Conservation (phyloP, 768 basidiomycete species). For the Collybia sordida region DNA sequence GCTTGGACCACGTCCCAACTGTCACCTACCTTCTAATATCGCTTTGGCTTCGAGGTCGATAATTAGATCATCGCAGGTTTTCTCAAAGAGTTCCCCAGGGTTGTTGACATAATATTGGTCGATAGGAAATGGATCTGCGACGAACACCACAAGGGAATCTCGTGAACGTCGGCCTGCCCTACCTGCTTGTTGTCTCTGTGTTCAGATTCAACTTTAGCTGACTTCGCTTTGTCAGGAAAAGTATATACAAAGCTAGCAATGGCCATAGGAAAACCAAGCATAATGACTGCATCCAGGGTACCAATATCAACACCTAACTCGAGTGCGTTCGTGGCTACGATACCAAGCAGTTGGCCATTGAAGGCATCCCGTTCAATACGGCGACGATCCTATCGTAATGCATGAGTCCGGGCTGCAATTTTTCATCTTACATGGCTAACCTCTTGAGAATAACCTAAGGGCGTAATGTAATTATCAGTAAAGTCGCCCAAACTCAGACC, state of each 20-base stretch:
- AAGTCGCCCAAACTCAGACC: too few relatives aligned
- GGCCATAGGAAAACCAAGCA: constrained; percentile 81
- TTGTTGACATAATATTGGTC: constrained; percentile 74
- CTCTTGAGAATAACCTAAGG: constrained; percentile 69
- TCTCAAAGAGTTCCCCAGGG: constrained; percentile 70
- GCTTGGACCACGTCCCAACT: not conserved
- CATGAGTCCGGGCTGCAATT: constrained; percentile 1
- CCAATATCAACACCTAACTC: constrained; percentile 94
- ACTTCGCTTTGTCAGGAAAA: not conserved
- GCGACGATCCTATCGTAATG: constrained; percentile 62
- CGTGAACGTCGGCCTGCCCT: constrained; percentile 80
- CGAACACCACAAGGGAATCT: constrained; percentile 75
- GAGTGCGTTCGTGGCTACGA: constrained; percentile 87
- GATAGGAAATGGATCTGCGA: constrained; percentile 67
- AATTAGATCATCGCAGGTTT: constrained; percentile 58
- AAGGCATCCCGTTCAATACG: constrained; percentile 87
- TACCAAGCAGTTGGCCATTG: constrained; percentile 77
- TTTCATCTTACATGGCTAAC: constrained; percentile 35
- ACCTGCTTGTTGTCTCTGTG: constrained; percentile 85
- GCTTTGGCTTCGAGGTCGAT: constrained; percentile 74
- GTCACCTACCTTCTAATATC: constrained; percentile 59
- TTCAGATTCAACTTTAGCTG: not conserved
- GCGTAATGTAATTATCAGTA: not conserved
- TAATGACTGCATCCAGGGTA: constrained; percentile 83
- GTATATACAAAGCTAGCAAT: constrained; percentile 75